phyloP scores from a whole-genome alignment of 148 eudicot genomes.

The Heliamphora exappendiculata region DNA sequence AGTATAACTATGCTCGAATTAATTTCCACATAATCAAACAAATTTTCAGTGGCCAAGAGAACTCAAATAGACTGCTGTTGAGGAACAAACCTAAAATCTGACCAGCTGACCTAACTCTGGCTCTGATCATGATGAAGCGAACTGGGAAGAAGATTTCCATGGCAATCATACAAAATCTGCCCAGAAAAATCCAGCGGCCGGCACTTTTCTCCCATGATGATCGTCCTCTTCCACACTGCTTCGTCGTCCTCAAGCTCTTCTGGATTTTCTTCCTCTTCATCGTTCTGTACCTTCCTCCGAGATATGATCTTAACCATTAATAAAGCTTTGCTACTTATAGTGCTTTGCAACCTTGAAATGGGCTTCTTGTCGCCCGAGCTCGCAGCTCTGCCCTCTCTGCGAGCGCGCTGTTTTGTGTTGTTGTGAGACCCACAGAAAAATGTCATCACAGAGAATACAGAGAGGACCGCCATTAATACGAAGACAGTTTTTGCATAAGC shows the following conservation, averaged over 20 bases:
- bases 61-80: no score
- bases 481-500: conserved; percentile 11
- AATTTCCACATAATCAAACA: no score
- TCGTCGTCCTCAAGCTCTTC: conserved; percentile 23
- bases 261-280: conserved; percentile 6
- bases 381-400: conserved; percentile 12
- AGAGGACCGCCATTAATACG: conserved; percentile 13
- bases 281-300: conserved; percentile 38
- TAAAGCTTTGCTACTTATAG: conserved; percentile 40
- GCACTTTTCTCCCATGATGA: conserved; percentile 73
- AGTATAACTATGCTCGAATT: no score
- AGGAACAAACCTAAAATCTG: no score
- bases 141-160: conserved; percentile 52
- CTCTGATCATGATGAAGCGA: not conserved
- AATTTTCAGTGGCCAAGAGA: no score
- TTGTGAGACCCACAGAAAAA: conserved; percentile 42
- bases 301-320: conserved; percentile 49
- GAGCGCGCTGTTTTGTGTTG: not conserved
- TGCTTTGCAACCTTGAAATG: conserved; percentile 23
- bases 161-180: conserved; percentile 57
- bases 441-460: conserved; percentile 31
- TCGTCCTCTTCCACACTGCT: conserved; percentile 67
- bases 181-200: conserved; percentile 69
- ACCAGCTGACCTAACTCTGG: no score
- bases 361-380: conserved; percentile 13